A percentile compares a stretch with the other conserved stretches of the same genome.
Conservation (phyloP, 495 filamentous ascomycete genomes). For the Lasiosphaeria ovina region DNA sequence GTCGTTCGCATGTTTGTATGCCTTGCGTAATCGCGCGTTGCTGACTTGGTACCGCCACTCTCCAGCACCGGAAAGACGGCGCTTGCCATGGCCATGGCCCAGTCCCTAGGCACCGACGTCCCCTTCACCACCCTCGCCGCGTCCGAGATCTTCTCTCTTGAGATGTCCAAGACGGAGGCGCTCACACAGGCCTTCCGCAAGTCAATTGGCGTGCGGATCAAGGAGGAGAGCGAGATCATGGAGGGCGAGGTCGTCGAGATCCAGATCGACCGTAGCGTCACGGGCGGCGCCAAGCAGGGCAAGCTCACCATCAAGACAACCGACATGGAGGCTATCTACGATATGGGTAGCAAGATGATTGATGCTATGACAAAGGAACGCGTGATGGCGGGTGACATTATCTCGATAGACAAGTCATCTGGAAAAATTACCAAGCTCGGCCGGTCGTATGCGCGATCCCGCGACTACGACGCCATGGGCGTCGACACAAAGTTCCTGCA, state of each 20-base stretch:
- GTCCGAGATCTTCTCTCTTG: slow-evolving; percentile 95
- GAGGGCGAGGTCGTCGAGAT: slow-evolving; percentile 99
- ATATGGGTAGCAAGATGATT: slow-evolving; percentile 99
- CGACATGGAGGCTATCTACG: slow-evolving; percentile 99
- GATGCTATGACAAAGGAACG: slow-evolving; percentile 98
- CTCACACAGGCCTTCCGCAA: slow-evolving; percentile 97
- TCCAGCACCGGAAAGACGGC: slow-evolving; percentile 91
- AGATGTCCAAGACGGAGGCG: slow-evolving; percentile 99
- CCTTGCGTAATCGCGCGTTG: neutral
- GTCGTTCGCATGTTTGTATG: neutral
- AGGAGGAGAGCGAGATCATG: slow-evolving; percentile 98
- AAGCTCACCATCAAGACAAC: slow-evolving; percentile 99
- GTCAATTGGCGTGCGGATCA: slow-evolving; percentile 94
- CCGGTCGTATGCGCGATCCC: slow-evolving; percentile 84
- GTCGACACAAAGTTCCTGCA: slow-evolving; percentile 97
- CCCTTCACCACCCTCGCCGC: slow-evolving; percentile 95
- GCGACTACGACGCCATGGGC: slow-evolving; percentile 99
- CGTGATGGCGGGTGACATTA: slow-evolving; percentile 96
- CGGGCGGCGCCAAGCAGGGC: slow-evolving; percentile 93
- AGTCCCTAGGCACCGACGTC: slow-evolving; percentile 87
- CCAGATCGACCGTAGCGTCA: slow-evolving; percentile 96
- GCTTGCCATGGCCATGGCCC: slow-evolving; percentile 98
- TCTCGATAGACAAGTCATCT: slow-evolving; percentile 95
- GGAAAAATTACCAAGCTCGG: slow-evolving; percentile 97
- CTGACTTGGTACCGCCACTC: slow-evolving; percentile 7